A percentile compares a stretch with the other conserved stretches of the same genome.
phyloP scores from a whole-genome alignment of 1,284 basidiomycete genomes.

The Puccinia polysora region DNA sequence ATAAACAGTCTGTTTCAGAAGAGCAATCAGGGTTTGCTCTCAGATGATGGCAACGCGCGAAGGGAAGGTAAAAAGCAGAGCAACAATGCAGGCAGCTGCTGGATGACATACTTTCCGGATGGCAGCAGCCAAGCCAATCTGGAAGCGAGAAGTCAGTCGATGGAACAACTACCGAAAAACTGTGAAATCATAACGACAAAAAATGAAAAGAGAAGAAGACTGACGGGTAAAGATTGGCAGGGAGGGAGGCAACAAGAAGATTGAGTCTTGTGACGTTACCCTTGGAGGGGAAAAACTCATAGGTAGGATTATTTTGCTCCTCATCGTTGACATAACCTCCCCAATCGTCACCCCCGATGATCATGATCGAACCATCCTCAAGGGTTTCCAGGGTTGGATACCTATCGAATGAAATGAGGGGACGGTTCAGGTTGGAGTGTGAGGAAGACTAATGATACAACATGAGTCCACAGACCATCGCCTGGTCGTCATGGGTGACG shows the following conservation, averaged over 20 bases:
- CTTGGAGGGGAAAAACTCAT: slow-evolving; percentile 73
- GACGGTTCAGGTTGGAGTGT: neutral
- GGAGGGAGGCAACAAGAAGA: slow-evolving; percentile 74
- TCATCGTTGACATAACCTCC: slow-evolving; percentile 79
- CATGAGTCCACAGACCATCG: slow-evolving; percentile 56
- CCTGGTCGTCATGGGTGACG: slow-evolving; percentile 67
- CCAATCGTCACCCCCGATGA: slow-evolving; percentile 64
- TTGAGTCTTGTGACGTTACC: slow-evolving; percentile 62
- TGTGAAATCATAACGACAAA: neutral
- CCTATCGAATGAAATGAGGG: slow-evolving; percentile 54
- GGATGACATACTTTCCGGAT: slow-evolving; percentile 63
- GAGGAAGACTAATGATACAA: too few relatives aligned
- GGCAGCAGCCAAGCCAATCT: slow-evolving; percentile 73
- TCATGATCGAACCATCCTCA: slow-evolving; percentile 56
- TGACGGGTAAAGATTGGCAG: slow-evolving; percentile 76
- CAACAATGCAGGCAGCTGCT: too few relatives aligned
- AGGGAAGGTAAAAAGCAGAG: slow-evolving; percentile 37
- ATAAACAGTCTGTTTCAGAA: slow-evolving; percentile 60
- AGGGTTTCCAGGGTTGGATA: slow-evolving; percentile 64
- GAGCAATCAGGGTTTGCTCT: neutral
- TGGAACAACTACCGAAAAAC: neutral
- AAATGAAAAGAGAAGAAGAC: neutral
- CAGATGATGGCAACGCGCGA: neutral
- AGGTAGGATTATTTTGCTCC: slow-evolving; percentile 77
- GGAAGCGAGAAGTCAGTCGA: neutral